Base-by-base conservation (phyloP, 257 asterid genomes). In the Solanum sitiens region DNA sequence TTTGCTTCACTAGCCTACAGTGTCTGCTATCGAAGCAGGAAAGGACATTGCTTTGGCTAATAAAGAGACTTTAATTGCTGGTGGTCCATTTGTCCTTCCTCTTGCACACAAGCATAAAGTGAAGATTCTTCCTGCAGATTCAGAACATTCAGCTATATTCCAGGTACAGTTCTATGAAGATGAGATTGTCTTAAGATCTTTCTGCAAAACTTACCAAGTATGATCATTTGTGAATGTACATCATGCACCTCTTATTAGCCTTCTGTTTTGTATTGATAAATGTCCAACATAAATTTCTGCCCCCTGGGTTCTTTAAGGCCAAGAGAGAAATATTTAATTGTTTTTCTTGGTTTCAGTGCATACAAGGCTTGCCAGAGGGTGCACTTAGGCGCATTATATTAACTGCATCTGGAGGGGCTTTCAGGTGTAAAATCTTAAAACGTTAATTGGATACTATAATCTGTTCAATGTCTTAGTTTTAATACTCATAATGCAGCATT, bases 121-220 rank as follows among this genome's bases (percentile, higher is more conserved):
- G 87, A 97, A 96, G 94, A 97, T 97, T 93, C 98, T 97, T 87
- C 99, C 99, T 35, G 99, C 99, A 20, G 99, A 97, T 94, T 97
- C 99, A 1, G 99, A 97, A 85, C 99, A 97, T 91, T 97, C 99
- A 74, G 99, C 99, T 77, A 97, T 96, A 92, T 97, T 97, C 93
- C 99, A 97, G 98, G 99, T 97, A 82, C 70, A 25, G 30, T 72
- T 30, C 84, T 76, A 16, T 84, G 21, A 39, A 40, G 83, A 59
- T 86, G 71, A 20, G 71, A 39, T 15, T 53, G 56, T 45, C 44
- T 33, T 9, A 8, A 7, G 6, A 82, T 30, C 40, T 40, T 40
- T 82, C 25, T 40, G 39, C 75, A 8, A 39, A 59, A 16, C 39
- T 74, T 33, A 9, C 11, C 4, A 8, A 27, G 85, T 80, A 50